Evolutionary conservation across 345 rosid species (phyloP), one percentile per base, ranked within the genome.

Genomic region (Cardamine occulta): DNA sequence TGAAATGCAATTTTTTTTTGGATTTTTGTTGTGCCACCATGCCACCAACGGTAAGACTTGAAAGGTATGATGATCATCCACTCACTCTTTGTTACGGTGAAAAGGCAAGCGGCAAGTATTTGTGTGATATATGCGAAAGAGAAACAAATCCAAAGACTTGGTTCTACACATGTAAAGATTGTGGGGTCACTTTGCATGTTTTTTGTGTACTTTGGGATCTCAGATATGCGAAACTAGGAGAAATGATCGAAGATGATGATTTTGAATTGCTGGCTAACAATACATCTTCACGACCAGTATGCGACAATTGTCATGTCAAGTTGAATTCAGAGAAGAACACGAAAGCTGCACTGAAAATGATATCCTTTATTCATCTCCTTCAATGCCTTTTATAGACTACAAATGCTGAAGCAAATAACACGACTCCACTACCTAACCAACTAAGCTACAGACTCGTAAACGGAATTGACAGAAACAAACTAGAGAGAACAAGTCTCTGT

Each of bases 31-130:
- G 63, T 2, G 73, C 73, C 5, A 54, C 40, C 9, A 11, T 68
- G 1, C 29, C 63, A 24, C 0, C 3, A 10, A 28, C 6, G 5
- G 17, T 68, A 55, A 68, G 28, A 11, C 40, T 35, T 21, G 9
- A 2, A 0, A 37, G 63, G 63, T 68, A 68, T 10, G 28, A 68
- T 54, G 51, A 54, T 23, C 63, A 68, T 54, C 39, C 18, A 37
- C 73, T 68, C 28, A 55, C 15, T 31, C 70, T 66, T 31, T 66
- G 70, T 7, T 66, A 66, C 5, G 45, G 45, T 66, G 60, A 51
- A 21, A 14, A 51, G 0, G 5, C 34, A 19, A 51, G 59, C 0
- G 21, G 32, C 1, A 67, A 67, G 1, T 47, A 65, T 2, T 48
- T 44, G 70, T 65, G 70, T 18, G 70, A 47, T 65, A 4, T 65